Conservation (phyloP, 371 early-diverging fungal species). For the Lichtheimia corymbifera region DNA sequence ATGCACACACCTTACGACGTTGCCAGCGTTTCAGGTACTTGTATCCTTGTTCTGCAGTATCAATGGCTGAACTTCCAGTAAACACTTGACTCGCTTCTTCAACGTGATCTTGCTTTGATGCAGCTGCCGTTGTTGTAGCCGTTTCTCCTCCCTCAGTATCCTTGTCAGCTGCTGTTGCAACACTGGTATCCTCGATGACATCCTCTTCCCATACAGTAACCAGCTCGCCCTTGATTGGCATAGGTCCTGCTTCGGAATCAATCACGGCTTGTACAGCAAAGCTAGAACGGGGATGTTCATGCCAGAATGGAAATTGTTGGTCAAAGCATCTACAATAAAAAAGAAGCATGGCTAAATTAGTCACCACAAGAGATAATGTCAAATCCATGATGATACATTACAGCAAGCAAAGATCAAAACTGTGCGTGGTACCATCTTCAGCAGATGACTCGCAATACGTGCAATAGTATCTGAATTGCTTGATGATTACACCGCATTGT, state of each 20-base stretch:
- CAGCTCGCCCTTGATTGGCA: constrained; percentile 58
- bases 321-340: constrained; percentile 68
- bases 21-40: constrained; percentile 53
- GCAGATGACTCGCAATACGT: constrained; percentile 77
- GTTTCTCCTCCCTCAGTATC: neutral
- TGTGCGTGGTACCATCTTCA: constrained; percentile 58
- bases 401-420: constrained; percentile 73
- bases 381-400: constrained; percentile 17
- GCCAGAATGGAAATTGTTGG: constrained; percentile 70
- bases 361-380: neutral
- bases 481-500: constrained; percentile 58
- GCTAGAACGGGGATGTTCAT: constrained; percentile 75
- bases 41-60: constrained; percentile 47
- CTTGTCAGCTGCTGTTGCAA: neutral
- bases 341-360: neutral
- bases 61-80: constrained; percentile 29
- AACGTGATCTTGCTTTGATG: neutral
- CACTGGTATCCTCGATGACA: constrained; percentile 37
- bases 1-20: constrained; percentile 65
- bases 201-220: constrained; percentile 68
- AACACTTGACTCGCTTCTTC: constrained; percentile 42
- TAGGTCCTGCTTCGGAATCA: constrained; percentile 50
- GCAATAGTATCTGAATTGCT: constrained; percentile 78
- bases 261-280: constrained; percentile 77
- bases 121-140: constrained; percentile 13